Percentiles rank a stretch among this genome's conserved stretches.
Conservation (phyloP, 164 flowering plant genomes). For the Nelumbo lutea region DNA sequence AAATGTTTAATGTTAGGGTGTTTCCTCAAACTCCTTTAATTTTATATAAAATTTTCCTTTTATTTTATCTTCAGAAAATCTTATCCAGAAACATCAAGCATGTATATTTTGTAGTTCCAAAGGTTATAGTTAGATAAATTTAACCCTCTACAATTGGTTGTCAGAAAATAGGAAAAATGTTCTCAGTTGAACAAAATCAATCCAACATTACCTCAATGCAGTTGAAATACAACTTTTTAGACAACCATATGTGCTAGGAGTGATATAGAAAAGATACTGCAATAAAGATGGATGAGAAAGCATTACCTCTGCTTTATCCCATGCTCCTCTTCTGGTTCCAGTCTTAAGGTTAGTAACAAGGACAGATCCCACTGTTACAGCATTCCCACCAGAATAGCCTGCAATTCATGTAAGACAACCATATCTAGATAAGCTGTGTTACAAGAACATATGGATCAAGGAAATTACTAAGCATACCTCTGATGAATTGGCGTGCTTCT, state of each 20-base stretch:
- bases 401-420: conserved; percentile 10
- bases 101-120: too few species aligned
- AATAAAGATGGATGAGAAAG: not conserved
- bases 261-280: not conserved
- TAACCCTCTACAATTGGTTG: too few species aligned
- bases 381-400: conserved; percentile 78
- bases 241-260: not conserved
- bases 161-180: too few species aligned
- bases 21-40: too few species aligned
- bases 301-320: conserved; percentile 88
- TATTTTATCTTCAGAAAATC: too few species aligned
- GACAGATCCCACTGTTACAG: conserved; percentile 81
- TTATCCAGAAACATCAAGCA: too few species aligned
- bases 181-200: too few species aligned
- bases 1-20: too few species aligned
- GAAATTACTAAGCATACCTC: conserved; percentile 38
- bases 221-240: too few species aligned
- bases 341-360: conserved; percentile 74
- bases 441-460: not conserved
- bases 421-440: conserved; percentile 4
- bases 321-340: conserved; percentile 62
- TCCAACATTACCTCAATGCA: too few species aligned
- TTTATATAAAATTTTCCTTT: too few species aligned
- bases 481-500: conserved; percentile 73
- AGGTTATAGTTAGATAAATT: too few species aligned